phyloP scores from a whole-genome alignment of 441 rosid species.

The Populus hybrid region DNA sequence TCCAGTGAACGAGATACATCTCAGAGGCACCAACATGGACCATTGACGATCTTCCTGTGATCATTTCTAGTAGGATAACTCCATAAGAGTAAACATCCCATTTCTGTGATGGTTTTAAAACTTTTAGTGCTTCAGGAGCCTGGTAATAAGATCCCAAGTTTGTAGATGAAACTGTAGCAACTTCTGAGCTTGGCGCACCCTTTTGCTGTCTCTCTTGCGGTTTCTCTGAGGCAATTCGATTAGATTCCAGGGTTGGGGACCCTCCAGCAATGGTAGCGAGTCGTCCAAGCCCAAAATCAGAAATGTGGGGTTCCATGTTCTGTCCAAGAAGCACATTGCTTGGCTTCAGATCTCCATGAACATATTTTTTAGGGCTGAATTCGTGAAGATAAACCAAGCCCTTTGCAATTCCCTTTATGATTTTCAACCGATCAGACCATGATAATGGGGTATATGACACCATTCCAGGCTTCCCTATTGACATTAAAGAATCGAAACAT shows the following conservation, averaged over 20 bases:
- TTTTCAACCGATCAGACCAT: constrained; percentile 74
- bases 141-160: constrained; percentile 69
- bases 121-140: constrained; percentile 86
- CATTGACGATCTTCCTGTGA: constrained; percentile 60
- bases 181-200: constrained; percentile 54
- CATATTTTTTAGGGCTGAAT: constrained; percentile 87
- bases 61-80: constrained; percentile 76
- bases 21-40: constrained; percentile 61
- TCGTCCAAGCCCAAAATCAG: constrained; percentile 86
- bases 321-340: constrained; percentile 76
- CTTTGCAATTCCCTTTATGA: constrained; percentile 73
- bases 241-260: constrained; percentile 70
- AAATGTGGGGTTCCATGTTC: constrained; percentile 70
- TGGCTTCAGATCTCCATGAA: constrained; percentile 92
- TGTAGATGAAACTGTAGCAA: constrained; percentile 43
- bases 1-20: constrained; percentile 75
- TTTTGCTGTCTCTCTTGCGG: constrained; percentile 62
- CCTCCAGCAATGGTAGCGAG: constrained; percentile 91
- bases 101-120: constrained; percentile 88
- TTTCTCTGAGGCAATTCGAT: constrained; percentile 48
- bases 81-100: constrained; percentile 99
- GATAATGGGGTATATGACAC: constrained; percentile 56
- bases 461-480: constrained; percentile 72
- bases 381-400: constrained; percentile 90
- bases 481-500: constrained; percentile 4